A percentile compares a stretch with the other conserved stretches of the same genome.
Conservation (phyloP, 192 early-diverging fungal species). For the Coemansia sp. region DNA sequence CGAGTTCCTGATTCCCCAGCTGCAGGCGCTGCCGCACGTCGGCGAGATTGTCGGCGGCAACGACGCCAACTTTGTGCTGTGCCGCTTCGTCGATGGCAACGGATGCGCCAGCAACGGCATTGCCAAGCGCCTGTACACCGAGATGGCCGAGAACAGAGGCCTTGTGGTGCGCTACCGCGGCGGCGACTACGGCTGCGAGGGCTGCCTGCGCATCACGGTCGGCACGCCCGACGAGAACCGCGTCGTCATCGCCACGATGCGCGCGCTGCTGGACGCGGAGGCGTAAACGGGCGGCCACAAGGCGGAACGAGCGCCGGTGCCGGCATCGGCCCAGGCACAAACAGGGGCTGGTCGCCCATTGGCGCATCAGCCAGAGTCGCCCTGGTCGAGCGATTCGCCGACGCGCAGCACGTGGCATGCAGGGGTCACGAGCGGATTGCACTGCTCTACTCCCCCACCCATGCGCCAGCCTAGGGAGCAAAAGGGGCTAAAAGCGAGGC, state of each 20-base stretch:
- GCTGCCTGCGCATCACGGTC: constrained; percentile 92
- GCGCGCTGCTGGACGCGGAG: constrained; percentile 21
- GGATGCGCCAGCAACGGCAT: constrained; percentile 69
- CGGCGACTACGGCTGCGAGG: constrained; percentile 87
- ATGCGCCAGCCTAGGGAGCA: not conserved
- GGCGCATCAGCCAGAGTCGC: not conserved
- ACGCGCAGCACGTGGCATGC: constrained; percentile 25
- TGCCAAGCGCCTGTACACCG: constrained; percentile 76
- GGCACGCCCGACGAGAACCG: constrained; percentile 86
- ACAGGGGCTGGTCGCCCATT: not conserved
- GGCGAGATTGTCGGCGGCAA: constrained; percentile 82
- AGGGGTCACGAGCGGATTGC: constrained; percentile 15
- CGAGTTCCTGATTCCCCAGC: constrained; percentile 60
- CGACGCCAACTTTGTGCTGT: constrained; percentile 96
- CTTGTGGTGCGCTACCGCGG: constrained; percentile 96
- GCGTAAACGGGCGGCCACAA: constrained; percentile 6
- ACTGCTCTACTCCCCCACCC: not conserved
- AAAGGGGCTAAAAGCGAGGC: not conserved
- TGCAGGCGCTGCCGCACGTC: constrained; percentile 67
- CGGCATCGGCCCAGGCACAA: no score
- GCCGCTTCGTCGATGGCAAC: constrained; percentile 69
- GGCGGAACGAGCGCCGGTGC: not conserved
- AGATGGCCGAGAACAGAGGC: constrained; percentile 80
- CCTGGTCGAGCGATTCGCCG: constrained; percentile 1
- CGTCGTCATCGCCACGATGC: constrained; percentile 59